A percentile compares a stretch with the other conserved stretches of the same genome.
Evolutionary conservation across 371 early-diverging fungal species (phyloP).

Genomic region (Rhizopus sp.): DNA sequence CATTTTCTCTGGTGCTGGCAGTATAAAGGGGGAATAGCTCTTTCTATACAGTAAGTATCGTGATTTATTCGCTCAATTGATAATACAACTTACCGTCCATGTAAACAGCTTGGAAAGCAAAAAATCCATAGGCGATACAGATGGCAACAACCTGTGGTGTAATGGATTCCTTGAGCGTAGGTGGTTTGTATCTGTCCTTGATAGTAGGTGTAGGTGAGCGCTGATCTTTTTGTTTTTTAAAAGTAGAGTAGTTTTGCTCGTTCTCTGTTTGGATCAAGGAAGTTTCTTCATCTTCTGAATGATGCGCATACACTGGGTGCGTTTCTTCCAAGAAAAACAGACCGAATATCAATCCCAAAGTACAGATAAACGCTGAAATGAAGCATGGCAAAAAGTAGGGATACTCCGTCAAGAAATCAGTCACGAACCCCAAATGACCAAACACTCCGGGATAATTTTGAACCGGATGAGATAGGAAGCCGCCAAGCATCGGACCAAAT

Average conservation of each 20-base stretch:
- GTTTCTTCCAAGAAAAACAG: constrained; percentile 80
- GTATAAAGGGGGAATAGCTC: constrained; percentile 68
- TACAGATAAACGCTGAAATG: constrained; percentile 61
- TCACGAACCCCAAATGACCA: constrained; percentile 47
- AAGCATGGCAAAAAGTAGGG: constrained; percentile 90
- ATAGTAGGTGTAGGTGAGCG: constrained; percentile 32
- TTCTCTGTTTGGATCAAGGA: constrained; percentile 4
- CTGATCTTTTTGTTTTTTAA: constrained; percentile 5
- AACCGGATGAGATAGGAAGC: constrained; percentile 75
- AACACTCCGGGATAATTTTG: constrained; percentile 68
- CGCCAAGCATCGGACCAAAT: constrained; percentile 80
- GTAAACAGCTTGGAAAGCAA: constrained; percentile 40
- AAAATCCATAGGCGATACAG: constrained; percentile 33
- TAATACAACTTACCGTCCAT: constrained; percentile 35
- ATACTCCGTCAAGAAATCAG: constrained; percentile 61
- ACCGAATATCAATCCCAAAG: constrained; percentile 67
- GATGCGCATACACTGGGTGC: constrained; percentile 17
- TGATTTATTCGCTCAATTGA: background rate
- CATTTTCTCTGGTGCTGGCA: constrained; percentile 52
- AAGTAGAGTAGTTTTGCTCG: constrained; percentile 25
- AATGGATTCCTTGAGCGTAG: constrained; percentile 36
- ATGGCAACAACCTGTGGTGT: constrained; percentile 43
- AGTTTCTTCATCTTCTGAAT: constrained; percentile 25
- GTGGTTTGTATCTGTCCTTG: constrained; percentile 15
- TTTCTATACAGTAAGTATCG: background rate